Evolutionary conservation across 1,284 basidiomycete genomes (phyloP).

Genomic region (Spongispora temasekensis): DNA sequence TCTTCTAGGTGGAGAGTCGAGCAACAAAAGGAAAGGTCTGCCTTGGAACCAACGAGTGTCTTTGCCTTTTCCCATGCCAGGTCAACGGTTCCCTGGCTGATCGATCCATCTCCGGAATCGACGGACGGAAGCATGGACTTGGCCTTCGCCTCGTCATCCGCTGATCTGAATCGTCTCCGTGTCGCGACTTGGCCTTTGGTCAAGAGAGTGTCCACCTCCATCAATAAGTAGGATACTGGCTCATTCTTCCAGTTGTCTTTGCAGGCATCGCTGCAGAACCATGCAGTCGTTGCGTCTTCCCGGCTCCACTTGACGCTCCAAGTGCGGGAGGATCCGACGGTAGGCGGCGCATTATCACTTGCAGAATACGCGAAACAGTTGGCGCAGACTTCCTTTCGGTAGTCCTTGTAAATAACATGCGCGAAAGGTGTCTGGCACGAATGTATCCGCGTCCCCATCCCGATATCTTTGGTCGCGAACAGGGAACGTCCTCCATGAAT

Average conservation of each 20-base stretch:
- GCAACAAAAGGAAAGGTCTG: slow-evolving; percentile 19
- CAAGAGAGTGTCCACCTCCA: slow-evolving; percentile 34
- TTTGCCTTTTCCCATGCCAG: slow-evolving; percentile 35
- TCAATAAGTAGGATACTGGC: slow-evolving; percentile 34
- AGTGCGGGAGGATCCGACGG: slow-evolving; percentile 27
- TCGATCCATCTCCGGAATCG: slow-evolving; percentile 1
- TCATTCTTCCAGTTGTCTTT: slow-evolving; percentile 44
- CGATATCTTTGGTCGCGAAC: slow-evolving; percentile 45
- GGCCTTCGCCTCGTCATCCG: slow-evolving; percentile 30
- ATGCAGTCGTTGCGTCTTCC: slow-evolving; percentile 42
- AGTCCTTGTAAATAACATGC: slow-evolving; percentile 51
- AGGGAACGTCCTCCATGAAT: slow-evolving; percentile 54
- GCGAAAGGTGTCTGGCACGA: slow-evolving; percentile 47
- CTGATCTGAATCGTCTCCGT: slow-evolving; percentile 32
- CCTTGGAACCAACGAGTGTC: slow-evolving; percentile 23
- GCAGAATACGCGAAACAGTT: slow-evolving; percentile 63
- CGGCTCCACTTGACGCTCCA: slow-evolving; percentile 45
- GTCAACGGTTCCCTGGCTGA: slow-evolving; percentile 37
- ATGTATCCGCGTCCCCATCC: slow-evolving; percentile 44
- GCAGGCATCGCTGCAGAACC: slow-evolving; percentile 57
- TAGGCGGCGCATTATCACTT: slow-evolving; percentile 34
- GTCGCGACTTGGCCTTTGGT: slow-evolving; percentile 35
- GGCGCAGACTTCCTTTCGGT: slow-evolving; percentile 64
- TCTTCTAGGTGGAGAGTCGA: slow-evolving; percentile 42
- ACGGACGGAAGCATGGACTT: slow-evolving; percentile 16